Percentiles rank a stretch among this genome's conserved stretches.
These are phyloP conservation scores for Nicotiana sylvestris DNA, from an alignment of 257 asterid species.

Conservation along the genomic window DNA sequence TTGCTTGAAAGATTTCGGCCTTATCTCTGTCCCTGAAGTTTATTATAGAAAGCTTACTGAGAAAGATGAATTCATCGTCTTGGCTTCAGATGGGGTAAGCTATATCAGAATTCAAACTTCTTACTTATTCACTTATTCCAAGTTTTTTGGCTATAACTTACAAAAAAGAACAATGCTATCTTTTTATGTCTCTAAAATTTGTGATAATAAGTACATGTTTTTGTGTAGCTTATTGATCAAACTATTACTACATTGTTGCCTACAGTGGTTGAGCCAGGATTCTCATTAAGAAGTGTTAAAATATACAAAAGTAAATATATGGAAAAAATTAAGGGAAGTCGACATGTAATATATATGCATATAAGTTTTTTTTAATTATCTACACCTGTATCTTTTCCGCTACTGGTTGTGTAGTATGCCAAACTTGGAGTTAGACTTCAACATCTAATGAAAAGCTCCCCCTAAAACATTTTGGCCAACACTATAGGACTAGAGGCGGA, in stretches of 20 bases:
- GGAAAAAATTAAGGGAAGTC: no score
- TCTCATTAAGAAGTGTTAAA: no score
- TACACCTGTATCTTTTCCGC: no score
- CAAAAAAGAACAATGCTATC: background rate
- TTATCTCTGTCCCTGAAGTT: constrained; percentile 64
- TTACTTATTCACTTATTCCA: background rate
- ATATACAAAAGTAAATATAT: no score
- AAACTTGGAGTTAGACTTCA: background rate
- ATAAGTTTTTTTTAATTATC: no score
- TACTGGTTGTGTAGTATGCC: no score
- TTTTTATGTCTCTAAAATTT: background rate
- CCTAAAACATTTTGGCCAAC: background rate
- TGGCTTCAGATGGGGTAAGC: constrained; percentile 95
- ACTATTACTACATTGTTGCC: background rate
- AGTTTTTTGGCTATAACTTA: background rate
- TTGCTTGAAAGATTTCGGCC: constrained; percentile 75
- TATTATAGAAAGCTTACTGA: constrained; percentile 53
- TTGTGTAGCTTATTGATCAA: background rate
- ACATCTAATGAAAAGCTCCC: background rate
- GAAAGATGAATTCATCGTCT: constrained; percentile 68
- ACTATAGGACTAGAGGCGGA: background rate
- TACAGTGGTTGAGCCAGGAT: no score
- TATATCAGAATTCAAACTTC: background rate
- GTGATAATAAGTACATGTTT: background rate
- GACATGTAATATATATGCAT: no score